Base-by-base conservation (phyloP, 345 rosid genomes). In the Cardiospermum halicacabum region DNA sequence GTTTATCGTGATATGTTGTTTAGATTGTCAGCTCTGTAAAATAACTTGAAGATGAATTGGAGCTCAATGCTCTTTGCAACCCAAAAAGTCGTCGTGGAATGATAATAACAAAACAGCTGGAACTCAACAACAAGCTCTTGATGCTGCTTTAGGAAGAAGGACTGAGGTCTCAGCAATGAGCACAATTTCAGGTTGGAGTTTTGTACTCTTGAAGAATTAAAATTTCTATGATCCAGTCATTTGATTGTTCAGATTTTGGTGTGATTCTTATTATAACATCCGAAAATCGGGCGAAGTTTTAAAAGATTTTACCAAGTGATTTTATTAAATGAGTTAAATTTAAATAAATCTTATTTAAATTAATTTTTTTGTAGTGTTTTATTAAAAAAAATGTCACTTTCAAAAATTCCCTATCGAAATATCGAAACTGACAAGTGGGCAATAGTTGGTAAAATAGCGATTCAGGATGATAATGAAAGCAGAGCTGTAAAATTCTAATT, bases 21-120 rank as follows among this genome's bases (percentile, higher is more conserved):
- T 71, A 94, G 99, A 96, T 94, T 65, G 97, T 91, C 66, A 91
- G 97, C 79, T 89, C 97, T 19, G 96, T 95, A 43, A 95, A 95
- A 75, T 95, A 97, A 97, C 97, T 95, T 69, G 99, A 91, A 84
- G 99, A 95, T 75, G 97, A 95, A 79, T 70, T 95, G 77, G 99
- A 95, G 78, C 90, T 95, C 45, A 91, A 91, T 65, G 96, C 99
- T 51, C 96, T 91, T 68, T 96, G 87, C 73, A 89, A 87, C 69
- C 97, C 97, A 69, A 87, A 90, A 54, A 95, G 97, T 69, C 96
- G 96, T 76, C 79, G 79, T 58, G 99, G 89, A 91, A 82, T 81
- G 89, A 96, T 74, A 95, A 89, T 71, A 96, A 95, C 75, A 95
- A 95, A 82, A 93, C 83, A 63, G 99, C 96, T 66, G 77, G 77